A percentile compares a stretch with the other conserved stretches of the same genome.
These are phyloP conservation scores for Rhizoctonia solani DNA, from an alignment of 1,284 basidiomycete species.

Conservation along the genomic window DNA sequence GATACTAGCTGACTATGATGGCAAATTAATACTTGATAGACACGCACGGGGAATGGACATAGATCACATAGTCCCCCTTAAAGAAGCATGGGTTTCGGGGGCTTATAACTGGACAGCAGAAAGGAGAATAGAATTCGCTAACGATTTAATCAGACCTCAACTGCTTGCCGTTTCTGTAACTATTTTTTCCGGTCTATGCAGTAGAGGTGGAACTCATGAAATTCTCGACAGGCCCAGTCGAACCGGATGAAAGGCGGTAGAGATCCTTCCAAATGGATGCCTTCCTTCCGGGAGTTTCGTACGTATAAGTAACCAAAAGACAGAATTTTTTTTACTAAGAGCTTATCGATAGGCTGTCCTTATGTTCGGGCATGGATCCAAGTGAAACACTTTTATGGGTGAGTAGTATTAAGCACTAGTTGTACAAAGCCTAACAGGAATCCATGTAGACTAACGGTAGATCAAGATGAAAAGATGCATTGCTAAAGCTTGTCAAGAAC, in stretches of 20 bases:
- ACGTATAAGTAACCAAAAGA: conserved; percentile 51
- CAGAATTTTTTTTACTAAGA: conserved; percentile 35
- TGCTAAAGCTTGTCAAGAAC: too few species aligned
- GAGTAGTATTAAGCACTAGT: neutral
- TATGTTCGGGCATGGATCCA: conserved; percentile 35
- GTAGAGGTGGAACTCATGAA: neutral
- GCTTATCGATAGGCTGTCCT: conserved; percentile 16
- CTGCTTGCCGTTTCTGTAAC: conserved; percentile 55
- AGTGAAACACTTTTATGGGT: conserved; percentile 55
- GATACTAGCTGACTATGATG: conserved; percentile 52
- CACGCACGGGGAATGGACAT: conserved; percentile 63
- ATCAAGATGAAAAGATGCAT: too few species aligned
- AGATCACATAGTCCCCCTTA: conserved; percentile 44
- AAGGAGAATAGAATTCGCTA: conserved; percentile 55
- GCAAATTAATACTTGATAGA: conserved; percentile 54
- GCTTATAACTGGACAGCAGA: conserved; percentile 55
- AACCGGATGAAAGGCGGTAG: conserved; percentile 50
- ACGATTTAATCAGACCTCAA: conserved; percentile 58
- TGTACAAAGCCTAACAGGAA: too few species aligned
- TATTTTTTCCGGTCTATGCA: neutral
- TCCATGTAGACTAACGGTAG: too few species aligned
- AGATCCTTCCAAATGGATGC: conserved; percentile 56
- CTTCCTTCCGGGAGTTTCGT: conserved; percentile 51
- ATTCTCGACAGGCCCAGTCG: conserved; percentile 40
- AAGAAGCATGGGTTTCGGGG: conserved; percentile 57